Base-by-base conservation (phyloP, 2,329 filamentous ascomycete species). In the Rutstroemia sydowiana region DNA sequence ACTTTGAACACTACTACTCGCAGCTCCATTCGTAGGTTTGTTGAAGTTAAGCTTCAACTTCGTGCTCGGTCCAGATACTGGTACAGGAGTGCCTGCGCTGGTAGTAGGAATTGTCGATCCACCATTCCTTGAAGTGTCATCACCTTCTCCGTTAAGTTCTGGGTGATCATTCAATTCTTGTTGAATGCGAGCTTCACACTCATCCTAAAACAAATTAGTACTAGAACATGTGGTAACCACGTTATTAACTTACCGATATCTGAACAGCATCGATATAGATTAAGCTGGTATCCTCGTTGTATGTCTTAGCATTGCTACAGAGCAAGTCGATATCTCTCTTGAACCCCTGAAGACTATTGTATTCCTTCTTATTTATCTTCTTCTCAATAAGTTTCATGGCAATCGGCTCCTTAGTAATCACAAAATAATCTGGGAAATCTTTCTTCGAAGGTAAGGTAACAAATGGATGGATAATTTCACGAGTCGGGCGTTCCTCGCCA, bases 301-400 rank as follows among this genome's bases (percentile, higher is more conserved):
- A 98, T 2, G 87, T 93, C 68, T 89, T 82, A 59, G 92, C 95
- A 69, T 98, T 98, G 66, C 79, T 82, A 68, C 91, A 93, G 70
- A 98, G 79, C 57, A 92, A 72, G 46, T 83, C 81, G 57, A 98
- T 84, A 65, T 98, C 95, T 59, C 80, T 82, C 51, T 82, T 79
- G 76, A 98, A 82, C 61, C 91, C 88, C 65, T 80, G 82, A 55
- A 96, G 71, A 63, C 79, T 86, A 61, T 81, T 82, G 69, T 98
- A 98, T 66, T 96, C 88, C 65, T 95, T 88, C 70, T 88, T 92
- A 74, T 95, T 96, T 73, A 98, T 95, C 75, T 89, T 92, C 67
- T 86, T 88, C 67, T 88, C 83, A 65, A 98, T 95, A 68, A 90
- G 84, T 61, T 95, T 93, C 87, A 97, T 95, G 65, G 88, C 92